Evolutionary conservation across 2,329 filamentous ascomycete genomes (phyloP).

Genomic region (Xylariaceae sp.): DNA sequence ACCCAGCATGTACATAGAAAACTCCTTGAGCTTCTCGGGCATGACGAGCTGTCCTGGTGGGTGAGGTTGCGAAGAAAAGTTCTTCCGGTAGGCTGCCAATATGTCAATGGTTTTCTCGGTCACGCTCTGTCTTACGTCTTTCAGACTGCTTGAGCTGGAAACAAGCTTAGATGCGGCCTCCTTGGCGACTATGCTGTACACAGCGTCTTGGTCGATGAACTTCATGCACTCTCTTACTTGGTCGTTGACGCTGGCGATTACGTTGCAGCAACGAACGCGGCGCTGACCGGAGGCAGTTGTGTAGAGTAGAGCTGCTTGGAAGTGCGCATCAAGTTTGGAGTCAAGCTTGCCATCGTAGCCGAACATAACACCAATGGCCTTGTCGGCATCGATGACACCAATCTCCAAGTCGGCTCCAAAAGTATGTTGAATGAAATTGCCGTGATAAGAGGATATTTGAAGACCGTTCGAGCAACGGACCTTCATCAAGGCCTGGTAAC

Average conservation of each 20-base stretch:
- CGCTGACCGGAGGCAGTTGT: conserved; percentile 86
- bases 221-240: conserved; percentile 80
- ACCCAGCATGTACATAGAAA: conserved; percentile 91
- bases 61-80: conserved; percentile 75
- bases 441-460: conserved; percentile 89
- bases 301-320: conserved; percentile 91
- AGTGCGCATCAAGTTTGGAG: conserved; percentile 91
- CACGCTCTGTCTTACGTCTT: conserved; percentile 76
- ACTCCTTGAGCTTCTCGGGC: conserved; percentile 93
- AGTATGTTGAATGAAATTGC: conserved; percentile 92
- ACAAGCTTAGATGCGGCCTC: conserved; percentile 84
- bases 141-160: conserved; percentile 63
- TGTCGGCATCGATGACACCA: conserved; percentile 86
- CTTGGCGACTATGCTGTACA: conserved; percentile 83
- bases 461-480: conserved; percentile 95
- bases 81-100: conserved; percentile 84
- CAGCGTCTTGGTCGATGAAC: conserved; percentile 92
- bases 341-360: conserved; percentile 97
- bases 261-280: conserved; percentile 85
- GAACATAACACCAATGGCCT: conserved; percentile 86
- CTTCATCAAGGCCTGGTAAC: conserved; percentile 96
- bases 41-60: conserved; percentile 90
- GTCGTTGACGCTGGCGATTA: conserved; percentile 88
- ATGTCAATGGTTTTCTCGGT: conserved; percentile 93
- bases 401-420: conserved; percentile 94